Percentiles rank a stretch among this genome's conserved stretches.
These are phyloP conservation scores for Musa troglodytarum DNA, from an alignment of 176 grass and related monocot species.

Conservation along the genomic window DNA sequence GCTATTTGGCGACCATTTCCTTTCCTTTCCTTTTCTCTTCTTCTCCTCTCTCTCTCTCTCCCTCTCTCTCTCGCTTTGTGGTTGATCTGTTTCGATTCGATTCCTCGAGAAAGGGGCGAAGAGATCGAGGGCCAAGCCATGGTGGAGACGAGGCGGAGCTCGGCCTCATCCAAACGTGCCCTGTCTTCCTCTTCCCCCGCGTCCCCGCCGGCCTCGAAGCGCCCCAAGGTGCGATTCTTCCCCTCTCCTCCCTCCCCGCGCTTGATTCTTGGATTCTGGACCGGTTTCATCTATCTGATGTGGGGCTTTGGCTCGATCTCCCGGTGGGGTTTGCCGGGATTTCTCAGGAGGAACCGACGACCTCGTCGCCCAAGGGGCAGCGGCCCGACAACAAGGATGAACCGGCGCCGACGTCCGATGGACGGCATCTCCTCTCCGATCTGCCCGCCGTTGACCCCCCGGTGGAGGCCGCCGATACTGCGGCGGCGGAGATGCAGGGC, in stretches of 20 bases:
- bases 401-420: neutral
- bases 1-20: neutral
- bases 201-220: slow-evolving; percentile 50
- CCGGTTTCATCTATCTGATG: slow-evolving; percentile 16
- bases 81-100: neutral
- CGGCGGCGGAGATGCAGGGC: slow-evolving; percentile 4
- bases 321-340: slow-evolving; percentile 33
- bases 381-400: neutral
- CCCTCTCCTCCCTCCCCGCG: slow-evolving; percentile 1
- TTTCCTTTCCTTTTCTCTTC: neutral
- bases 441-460: neutral
- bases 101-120: neutral
- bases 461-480: slow-evolving; percentile 12
- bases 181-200: slow-evolving; percentile 24
- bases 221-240: slow-evolving; percentile 66
- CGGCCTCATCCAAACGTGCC: slow-evolving; percentile 35
- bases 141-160: slow-evolving; percentile 98
- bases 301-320: slow-evolving; percentile 5
- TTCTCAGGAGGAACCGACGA: neutral
- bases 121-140: slow-evolving; percentile 27
- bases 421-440: neutral
- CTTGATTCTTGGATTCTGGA: neutral
- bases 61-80: neutral
- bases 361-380: neutral
- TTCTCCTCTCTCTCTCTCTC: neutral